A percentile compares a stretch with the other conserved stretches of the same genome.
phyloP scores from a whole-genome alignment of 306 rosid species.

The Lotus japonicus region DNA sequence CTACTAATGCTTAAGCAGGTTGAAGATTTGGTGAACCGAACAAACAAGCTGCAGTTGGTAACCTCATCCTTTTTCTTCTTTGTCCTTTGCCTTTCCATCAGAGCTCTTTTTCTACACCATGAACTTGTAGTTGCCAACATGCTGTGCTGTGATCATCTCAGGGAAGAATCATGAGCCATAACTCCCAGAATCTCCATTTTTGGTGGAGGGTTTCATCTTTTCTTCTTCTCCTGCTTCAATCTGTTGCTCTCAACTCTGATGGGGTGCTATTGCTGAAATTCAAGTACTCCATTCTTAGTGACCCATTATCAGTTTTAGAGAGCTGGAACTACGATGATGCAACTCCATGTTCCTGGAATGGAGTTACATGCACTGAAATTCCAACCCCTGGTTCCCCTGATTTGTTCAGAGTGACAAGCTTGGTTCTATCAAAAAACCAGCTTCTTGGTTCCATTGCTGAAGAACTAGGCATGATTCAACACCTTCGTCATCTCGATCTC shows the following conservation, averaged over 20 bases:
- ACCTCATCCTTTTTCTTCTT: slow-evolving; percentile 41
- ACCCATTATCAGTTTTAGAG: slow-evolving; percentile 58
- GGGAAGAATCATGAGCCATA: slow-evolving; percentile 37
- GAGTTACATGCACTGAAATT: slow-evolving; percentile 62
- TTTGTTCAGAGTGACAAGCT: slow-evolving; percentile 57
- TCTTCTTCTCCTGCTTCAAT: slow-evolving; percentile 24
- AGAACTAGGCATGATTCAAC: slow-evolving; percentile 51
- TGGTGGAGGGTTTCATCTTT: slow-evolving; percentile 31
- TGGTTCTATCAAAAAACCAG: slow-evolving; percentile 53
- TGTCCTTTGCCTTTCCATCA: slow-evolving; percentile 16
- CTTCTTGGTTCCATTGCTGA: slow-evolving; percentile 75
- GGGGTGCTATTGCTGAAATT: slow-evolving; percentile 64
- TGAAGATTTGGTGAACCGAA: slow-evolving; percentile 57
- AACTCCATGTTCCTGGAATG: slow-evolving; percentile 86
- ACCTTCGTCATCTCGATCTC: slow-evolving; percentile 75
- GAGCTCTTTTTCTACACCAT: slow-evolving; percentile 43
- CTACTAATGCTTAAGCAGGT: slow-evolving; percentile 1
- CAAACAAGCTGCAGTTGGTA: slow-evolving; percentile 45
- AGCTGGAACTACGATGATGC: slow-evolving; percentile 63
- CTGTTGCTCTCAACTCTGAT: slow-evolving; percentile 61
- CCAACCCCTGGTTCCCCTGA: slow-evolving; percentile 35
- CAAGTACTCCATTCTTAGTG: slow-evolving; percentile 69
- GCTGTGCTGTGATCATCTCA: slow-evolving; percentile 17
- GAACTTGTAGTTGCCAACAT: slow-evolving; percentile 37
- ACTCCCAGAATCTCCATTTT: slow-evolving; percentile 26